These are phyloP conservation scores for Aspergillus melleus DNA, from an alignment of 2,329 filamentous ascomycete species.

Conservation along the genomic window DNA sequence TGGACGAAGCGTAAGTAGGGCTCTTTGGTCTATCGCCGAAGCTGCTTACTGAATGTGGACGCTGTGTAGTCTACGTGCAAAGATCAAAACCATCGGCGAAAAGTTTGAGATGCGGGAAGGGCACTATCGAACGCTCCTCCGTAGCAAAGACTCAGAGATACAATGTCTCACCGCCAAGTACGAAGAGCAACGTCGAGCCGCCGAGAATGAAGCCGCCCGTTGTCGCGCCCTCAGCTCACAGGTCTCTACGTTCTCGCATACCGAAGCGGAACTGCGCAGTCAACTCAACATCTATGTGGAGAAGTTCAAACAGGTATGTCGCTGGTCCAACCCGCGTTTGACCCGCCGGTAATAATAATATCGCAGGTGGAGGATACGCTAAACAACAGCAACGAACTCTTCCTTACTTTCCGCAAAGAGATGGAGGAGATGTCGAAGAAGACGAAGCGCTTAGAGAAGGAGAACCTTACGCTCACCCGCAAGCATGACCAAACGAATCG, in stretches of 20 bases:
- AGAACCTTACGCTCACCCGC: conserved; percentile 85
- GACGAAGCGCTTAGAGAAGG: conserved; percentile 93
- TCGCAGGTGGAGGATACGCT: conserved; percentile 93
- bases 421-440: conserved; percentile 99
- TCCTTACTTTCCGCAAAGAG: conserved; percentile 94
- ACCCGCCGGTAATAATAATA: conserved; percentile 46
- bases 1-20: conserved; percentile 77
- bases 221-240: conserved; percentile 85
- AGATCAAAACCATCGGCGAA: conserved; percentile 89
- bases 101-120: conserved; percentile 95
- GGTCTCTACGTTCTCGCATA: conserved; percentile 93
- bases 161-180: conserved; percentile 86
- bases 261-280: conserved; percentile 86
- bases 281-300: conserved; percentile 98
- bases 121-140: conserved; percentile 87
- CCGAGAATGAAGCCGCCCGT: conserved; percentile 76
- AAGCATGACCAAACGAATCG: conserved; percentile 92
- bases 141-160: conserved; percentile 93
- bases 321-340: conserved; percentile 19
- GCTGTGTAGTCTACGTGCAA: conserved; percentile 60
- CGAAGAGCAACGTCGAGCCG: conserved; percentile 85
- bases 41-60: conserved; percentile 18
- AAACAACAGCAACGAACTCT: conserved; percentile 97
- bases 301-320: conserved; percentile 94
- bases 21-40: conserved; percentile 2